Base-by-base conservation (phyloP, 257 asterid species). In the Coffea eugenioides region DNA sequence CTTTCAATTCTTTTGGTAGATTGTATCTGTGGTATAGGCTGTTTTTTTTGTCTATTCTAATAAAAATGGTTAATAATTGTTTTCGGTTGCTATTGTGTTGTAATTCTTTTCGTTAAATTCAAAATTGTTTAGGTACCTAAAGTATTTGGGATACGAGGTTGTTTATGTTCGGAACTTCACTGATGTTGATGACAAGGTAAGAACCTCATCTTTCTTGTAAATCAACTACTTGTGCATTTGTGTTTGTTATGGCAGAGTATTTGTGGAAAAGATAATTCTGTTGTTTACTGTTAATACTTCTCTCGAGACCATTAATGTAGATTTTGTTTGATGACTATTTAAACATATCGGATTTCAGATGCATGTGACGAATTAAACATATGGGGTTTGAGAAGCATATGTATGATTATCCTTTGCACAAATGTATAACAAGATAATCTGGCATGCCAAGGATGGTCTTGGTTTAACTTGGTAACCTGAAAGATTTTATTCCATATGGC, bases 181-280 rank as follows among this genome's bases (percentile, higher is more conserved):
- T 11, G 96, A 94, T 81, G 95, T 93, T 45, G 98, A 94, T 85
- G 97, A 94, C 88, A 94, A 94, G 98, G 97, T 90, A 82, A 91
- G 91, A 82, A 69, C 66, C 74, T 80, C 45, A 69, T 39, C 59
- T 20, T 45, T n/a, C 25, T 49, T 48, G 62, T 48, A 13, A 25
- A 49, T n/a, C 25, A 43, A 61, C 54, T 64, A 31, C 41, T 0
- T 72, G n/a, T 3, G 27, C 21, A 34, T 49, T 48, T 46, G 23
- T 69, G 23, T n/a, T 25, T 15, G 1, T 41, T 34, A 12, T 21
- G 73, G 45, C n/a, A 11, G 36, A 39, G 8, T 27, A 21, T 8
- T 46, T 39, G 18, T 74, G n/a, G n/a, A 8, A 54, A 52, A 54
- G 43, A 34, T 34, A 1, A 59, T 1, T 59, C 25, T 8, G 0